These are phyloP conservation scores for Mychonastes homosphaera DNA, from an alignment of 139 green algal genomes.

Conservation along the genomic window DNA sequence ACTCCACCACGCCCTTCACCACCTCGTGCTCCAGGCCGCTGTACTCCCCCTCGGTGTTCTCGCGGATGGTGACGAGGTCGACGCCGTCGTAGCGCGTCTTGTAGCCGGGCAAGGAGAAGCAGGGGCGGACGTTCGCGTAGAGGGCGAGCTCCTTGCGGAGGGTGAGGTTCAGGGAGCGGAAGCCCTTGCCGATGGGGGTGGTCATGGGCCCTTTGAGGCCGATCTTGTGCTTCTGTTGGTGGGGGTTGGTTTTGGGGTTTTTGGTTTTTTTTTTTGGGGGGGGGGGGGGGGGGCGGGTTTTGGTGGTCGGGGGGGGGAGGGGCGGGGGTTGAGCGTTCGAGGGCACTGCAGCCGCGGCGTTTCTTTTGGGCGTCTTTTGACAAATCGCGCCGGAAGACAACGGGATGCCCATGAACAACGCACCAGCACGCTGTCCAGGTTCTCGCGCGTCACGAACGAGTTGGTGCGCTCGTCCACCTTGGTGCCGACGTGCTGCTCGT, in stretches of 20 bases:
- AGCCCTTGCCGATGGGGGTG: conserved; percentile 95
- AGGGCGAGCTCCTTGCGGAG: conserved; percentile 92
- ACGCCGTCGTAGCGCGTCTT: conserved; percentile 92
- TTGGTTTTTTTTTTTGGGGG: too few species aligned
- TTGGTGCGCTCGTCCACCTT: conserved; percentile 81
- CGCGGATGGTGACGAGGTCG: conserved; percentile 89
- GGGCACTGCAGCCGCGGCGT: background rate
- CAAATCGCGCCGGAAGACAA: background rate
- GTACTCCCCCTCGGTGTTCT: conserved; percentile 99
- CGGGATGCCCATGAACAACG: background rate
- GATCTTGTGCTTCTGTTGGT: conserved; percentile 73
- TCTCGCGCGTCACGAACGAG: conserved; percentile 83
- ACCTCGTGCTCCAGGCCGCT: conserved; percentile 90
- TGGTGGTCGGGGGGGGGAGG: background rate
- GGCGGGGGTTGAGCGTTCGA: too few species aligned
- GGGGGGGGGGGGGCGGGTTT: too few species aligned
- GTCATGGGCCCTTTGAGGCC: conserved; percentile 94
- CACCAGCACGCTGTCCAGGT: conserved; percentile 89
- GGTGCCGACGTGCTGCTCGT: conserved; percentile 79
- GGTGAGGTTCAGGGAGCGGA: conserved; percentile 87
- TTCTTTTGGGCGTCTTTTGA: background rate
- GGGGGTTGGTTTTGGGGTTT: too few species aligned
- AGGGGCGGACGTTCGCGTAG: conserved; percentile 95
- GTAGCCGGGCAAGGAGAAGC: conserved; percentile 85
- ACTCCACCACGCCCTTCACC: conserved; percentile 88